These are phyloP conservation scores for Cucumis sativus DNA, from an alignment of 306 rosid genomes.

Conservation along the genomic window DNA sequence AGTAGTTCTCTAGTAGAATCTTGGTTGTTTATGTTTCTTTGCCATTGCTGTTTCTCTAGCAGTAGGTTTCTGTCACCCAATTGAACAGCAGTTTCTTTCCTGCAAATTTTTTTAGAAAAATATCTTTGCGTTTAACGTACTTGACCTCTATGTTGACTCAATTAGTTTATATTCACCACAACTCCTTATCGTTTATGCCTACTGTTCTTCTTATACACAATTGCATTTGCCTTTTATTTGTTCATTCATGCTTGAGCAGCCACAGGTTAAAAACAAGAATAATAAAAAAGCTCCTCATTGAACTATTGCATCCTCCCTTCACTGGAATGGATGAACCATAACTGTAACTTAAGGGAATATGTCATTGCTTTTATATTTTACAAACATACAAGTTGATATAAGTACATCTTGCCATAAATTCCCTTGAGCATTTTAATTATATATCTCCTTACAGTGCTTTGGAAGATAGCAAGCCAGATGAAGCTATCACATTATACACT, in stretches of 20 bases:
- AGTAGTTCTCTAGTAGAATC: not conserved
- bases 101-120: not conserved
- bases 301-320: not conserved
- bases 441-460: conserved; percentile 43
- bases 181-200: not conserved
- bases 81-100: not conserved
- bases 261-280: not conserved
- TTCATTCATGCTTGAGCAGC: not conserved
- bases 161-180: not conserved
- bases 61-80: not conserved
- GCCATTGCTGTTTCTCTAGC: not conserved
- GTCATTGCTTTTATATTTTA: not conserved
- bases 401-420: not conserved
- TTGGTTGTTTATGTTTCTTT: not conserved
- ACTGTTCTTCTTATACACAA: not conserved
- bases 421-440: conserved; percentile 1
- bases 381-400: not conserved
- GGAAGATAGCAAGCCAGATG: conserved; percentile 74
- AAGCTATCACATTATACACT: conserved; percentile 72
- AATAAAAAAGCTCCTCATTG: not conserved
- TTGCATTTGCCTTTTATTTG: not conserved
- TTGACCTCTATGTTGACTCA: not conserved
- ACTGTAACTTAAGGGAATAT: not conserved
- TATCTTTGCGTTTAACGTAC: not conserved
- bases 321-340: not conserved